Evolutionary conservation across 2,329 filamentous ascomycete species (phyloP).

Genomic region (Colletotrichum scovillei): DNA sequence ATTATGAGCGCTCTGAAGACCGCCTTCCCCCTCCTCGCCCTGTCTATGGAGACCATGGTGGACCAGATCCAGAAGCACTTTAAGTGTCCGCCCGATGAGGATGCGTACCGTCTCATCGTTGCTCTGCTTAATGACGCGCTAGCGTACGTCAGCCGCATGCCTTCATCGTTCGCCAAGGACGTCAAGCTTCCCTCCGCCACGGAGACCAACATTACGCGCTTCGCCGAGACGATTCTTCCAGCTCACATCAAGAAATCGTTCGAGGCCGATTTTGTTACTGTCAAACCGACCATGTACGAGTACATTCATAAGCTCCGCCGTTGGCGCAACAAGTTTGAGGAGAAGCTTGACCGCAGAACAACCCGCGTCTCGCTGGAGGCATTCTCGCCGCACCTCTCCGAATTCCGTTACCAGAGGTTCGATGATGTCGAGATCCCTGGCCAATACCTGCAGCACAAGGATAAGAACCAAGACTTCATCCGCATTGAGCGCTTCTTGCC

Average conservation of each 20-base stretch:
- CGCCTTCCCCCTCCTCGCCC: slow-evolving; percentile 91
- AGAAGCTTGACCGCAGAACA: slow-evolving; percentile 89
- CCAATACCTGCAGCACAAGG: slow-evolving; percentile 96
- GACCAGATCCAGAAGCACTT: slow-evolving; percentile 99
- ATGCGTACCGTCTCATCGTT: slow-evolving; percentile 97
- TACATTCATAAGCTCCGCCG: slow-evolving; percentile 97
- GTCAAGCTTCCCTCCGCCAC: slow-evolving; percentile 91
- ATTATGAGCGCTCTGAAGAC: slow-evolving; percentile 97
- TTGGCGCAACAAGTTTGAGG: slow-evolving; percentile 98
- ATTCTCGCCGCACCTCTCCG: slow-evolving; percentile 91
- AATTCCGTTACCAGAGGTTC: slow-evolving; percentile 97
- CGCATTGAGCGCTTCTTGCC: slow-evolving; percentile 97
- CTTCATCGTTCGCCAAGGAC: slow-evolving; percentile 86
- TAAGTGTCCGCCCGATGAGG: slow-evolving; percentile 98
- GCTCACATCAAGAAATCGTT: slow-evolving; percentile 96
- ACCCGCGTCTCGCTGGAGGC: slow-evolving; percentile 81
- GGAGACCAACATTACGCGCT: slow-evolving; percentile 95
- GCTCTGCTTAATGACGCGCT: slow-evolving; percentile 95
- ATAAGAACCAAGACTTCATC: slow-evolving; percentile 99
- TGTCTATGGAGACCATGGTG: slow-evolving; percentile 99
- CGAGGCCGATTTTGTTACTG: slow-evolving; percentile 94
- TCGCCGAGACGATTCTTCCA: slow-evolving; percentile 95
- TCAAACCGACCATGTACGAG: slow-evolving; percentile 97
- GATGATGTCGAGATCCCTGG: slow-evolving; percentile 98
- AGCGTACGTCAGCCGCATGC: slow-evolving; percentile 90